Base-by-base conservation (phyloP, 192 early-diverging fungal species). In the Podila minutissima region DNA sequence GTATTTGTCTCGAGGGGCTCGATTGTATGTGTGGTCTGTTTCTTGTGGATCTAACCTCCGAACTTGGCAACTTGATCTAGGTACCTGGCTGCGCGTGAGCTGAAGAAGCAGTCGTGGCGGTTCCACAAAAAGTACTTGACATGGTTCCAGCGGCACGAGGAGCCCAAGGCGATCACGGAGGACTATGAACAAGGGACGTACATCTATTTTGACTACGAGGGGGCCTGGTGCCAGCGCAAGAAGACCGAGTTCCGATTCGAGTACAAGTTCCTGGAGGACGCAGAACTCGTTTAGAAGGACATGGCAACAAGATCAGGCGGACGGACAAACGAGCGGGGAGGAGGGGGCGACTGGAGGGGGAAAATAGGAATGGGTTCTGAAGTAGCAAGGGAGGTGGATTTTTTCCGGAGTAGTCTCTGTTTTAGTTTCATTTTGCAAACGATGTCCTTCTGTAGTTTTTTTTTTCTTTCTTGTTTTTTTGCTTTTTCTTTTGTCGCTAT, bases 101-200 rank as follows among this genome's bases (percentile, higher is more conserved):
- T 99, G 59, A 98, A 98, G 79, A 92, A 95, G 73, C 97, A 98
- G 68, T 95, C 93, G 29, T 99, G 98, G 98, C 89, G 98, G 55
- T 99, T 98, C 85, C 98, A 99, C 83, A 99, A 97, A 88, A 96
- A 98, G 88, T 98, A 96, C 71, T 83, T 93, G 62, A 98, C 98
- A 59, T 99, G 98, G 98, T 99, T 99, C 87, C 98, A 99, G 84
- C 91, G 98, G 20, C 95, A 94, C 77, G 96, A 98, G 72, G 96
- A 99, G 85, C 98, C 98, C 51, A 94, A 93, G 82, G 90, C 91
- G 15, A 97, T 98, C 59, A 99, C 95, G 20, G 97, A 98, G 71
- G 95, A 97, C 73, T 99, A 94, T 86, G 98, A 99, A 84, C 94
- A 95, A 81, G 98, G 98, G 28, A 97, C 98, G 26, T 99, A 99